A percentile compares a stretch with the other conserved stretches of the same genome.
Evolutionary conservation across 495 filamentous ascomycete genomes (phyloP).

Genomic region (Apiosordaria backusii): DNA sequence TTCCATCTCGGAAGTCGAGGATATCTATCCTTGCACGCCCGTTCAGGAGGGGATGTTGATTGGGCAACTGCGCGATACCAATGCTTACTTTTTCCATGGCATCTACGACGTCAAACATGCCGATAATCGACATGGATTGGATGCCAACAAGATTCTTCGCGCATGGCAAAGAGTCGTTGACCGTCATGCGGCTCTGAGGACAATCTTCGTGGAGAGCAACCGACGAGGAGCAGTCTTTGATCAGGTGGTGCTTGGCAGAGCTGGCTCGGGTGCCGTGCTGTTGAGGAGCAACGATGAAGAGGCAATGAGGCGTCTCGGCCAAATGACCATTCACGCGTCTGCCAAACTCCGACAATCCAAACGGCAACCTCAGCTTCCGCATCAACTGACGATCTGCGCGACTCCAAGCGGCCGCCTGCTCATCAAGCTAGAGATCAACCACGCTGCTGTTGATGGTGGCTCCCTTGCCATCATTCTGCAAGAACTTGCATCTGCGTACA

Average conservation of each 20-base stretch:
- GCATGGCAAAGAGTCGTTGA: slow-evolving; percentile 55
- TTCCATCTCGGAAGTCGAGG: slow-evolving; percentile 27
- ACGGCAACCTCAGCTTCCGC: slow-evolving; percentile 21
- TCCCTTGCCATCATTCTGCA: slow-evolving; percentile 35
- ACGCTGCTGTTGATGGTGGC: slow-evolving; percentile 31
- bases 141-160: slow-evolving; percentile 38
- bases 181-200: slow-evolving; percentile 53
- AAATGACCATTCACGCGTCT: slow-evolving; percentile 6
- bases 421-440: slow-evolving; percentile 26
- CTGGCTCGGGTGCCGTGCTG: slow-evolving; percentile 14
- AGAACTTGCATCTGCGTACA: slow-evolving; percentile 43
- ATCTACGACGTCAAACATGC: slow-evolving; percentile 20
- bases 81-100: slow-evolving; percentile 24
- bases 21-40: slow-evolving; percentile 53
- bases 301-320: slow-evolving; percentile 11
- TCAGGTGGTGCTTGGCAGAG: slow-evolving; percentile 23
- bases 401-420: slow-evolving; percentile 17
- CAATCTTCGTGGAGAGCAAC: slow-evolving; percentile 53
- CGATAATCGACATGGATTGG: slow-evolving; percentile 25
- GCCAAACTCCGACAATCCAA: neutral
- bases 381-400: slow-evolving; percentile 26
- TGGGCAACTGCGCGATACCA: slow-evolving; percentile 23
- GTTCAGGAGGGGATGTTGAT: slow-evolving; percentile 57
- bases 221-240: slow-evolving; percentile 43
- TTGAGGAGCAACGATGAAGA: slow-evolving; percentile 14